Conservation (phyloP, 208 protist genomes). For the Trypanosoma conorhini region DNA sequence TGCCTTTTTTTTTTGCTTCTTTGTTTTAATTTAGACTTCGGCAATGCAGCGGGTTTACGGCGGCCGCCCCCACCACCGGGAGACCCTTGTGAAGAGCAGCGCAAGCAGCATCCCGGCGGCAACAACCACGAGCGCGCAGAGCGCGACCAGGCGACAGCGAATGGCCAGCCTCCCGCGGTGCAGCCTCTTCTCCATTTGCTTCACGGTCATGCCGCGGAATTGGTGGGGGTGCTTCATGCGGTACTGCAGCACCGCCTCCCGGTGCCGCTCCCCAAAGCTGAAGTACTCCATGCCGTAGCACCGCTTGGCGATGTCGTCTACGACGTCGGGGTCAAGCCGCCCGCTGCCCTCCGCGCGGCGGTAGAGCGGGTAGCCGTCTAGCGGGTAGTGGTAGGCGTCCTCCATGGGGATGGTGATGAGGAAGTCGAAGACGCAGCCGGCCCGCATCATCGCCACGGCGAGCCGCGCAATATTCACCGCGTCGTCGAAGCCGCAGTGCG, state of each 20-base stretch:
- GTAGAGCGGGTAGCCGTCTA: constrained; percentile 72
- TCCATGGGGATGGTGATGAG: constrained; percentile 68
- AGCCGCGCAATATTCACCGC: constrained; percentile 91
- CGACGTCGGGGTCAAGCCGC: constrained; percentile 69
- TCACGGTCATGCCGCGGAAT: constrained; percentile 44
- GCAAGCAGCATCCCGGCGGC: constrained; percentile 26
- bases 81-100: constrained; percentile 8
- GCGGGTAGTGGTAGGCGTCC: constrained; percentile 63
- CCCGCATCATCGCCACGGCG: constrained; percentile 76
- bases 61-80: neutral
- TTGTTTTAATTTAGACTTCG: neutral
- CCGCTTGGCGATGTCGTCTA: constrained; percentile 86
- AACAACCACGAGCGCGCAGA: constrained; percentile 33
- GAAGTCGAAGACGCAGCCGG: constrained; percentile 85
- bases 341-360: constrained; percentile 82
- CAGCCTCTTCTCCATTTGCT: constrained; percentile 40
- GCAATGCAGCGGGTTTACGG: neutral
- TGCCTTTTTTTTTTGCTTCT: constrained; percentile 11
- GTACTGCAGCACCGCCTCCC: constrained; percentile 49
- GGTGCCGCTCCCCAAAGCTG: constrained; percentile 63
- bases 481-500: constrained; percentile 92
- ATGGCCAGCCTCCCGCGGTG: constrained; percentile 2
- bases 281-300: constrained; percentile 83
- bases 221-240: constrained; percentile 47
- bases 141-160: constrained; percentile 26